Conservation (phyloP, 257 asterid species). For the Misopates orontium region DNA sequence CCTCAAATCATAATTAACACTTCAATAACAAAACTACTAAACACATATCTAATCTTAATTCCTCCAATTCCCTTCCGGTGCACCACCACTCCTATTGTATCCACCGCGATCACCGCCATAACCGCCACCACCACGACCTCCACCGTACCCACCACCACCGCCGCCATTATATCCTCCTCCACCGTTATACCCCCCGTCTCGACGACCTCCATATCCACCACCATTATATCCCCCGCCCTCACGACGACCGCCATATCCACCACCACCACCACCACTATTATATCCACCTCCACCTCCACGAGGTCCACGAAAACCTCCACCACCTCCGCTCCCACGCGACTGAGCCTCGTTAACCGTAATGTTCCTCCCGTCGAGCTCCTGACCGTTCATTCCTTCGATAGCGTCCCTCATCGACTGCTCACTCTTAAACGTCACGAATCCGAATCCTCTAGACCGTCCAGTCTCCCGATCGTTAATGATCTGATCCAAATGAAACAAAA, state of each 20-base stretch:
- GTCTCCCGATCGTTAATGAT: constrained; percentile 87
- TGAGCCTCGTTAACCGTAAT: constrained; percentile 96
- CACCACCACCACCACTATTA: constrained; percentile 26
- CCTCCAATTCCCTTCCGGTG: constrained; percentile 64
- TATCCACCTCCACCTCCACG: constrained; percentile 35
- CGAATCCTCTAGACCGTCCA: constrained; percentile 94
- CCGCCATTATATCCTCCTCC: constrained; percentile 28
- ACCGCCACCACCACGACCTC: no score
- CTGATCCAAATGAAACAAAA: constrained; percentile 29
- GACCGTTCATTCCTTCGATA: constrained; percentile 83
- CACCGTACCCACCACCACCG: constrained; percentile 24
- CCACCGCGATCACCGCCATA: no score
- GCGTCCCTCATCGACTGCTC: constrained; percentile 83
- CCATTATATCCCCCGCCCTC: constrained; percentile 40
- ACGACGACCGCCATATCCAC: constrained; percentile 36
- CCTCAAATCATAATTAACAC: no score
- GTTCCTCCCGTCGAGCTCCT: constrained; percentile 76
- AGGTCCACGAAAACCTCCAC: constrained; percentile 40
- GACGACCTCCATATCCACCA: constrained; percentile 32
- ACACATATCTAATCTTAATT: constrained; percentile 15
- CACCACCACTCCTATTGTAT: no score
- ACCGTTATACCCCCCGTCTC: constrained; percentile 35
- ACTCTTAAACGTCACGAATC: constrained; percentile 80
- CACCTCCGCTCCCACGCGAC: constrained; percentile 70
- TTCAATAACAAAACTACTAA: no score